Evolutionary conservation across 768 basidiomycete genomes (phyloP), one percentile per base, ranked within the genome.

Genomic region (Hysterangium stoloniferum): DNA sequence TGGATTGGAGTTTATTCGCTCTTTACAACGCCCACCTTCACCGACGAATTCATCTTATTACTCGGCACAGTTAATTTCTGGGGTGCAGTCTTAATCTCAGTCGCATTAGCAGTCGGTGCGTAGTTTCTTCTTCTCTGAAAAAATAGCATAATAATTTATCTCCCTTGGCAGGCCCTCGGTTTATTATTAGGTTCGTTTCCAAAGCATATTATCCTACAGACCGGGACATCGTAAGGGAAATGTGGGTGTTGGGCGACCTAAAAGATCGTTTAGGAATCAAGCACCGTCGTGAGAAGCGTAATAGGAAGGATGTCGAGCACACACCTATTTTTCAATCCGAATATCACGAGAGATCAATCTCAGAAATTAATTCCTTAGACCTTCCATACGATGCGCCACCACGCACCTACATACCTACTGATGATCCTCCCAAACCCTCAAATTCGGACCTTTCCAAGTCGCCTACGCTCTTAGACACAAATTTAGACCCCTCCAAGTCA

Each of bases 1-100:
- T 96, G 91, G 91, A 82, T 94, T 50, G 78, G 83, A 4, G 71
- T 92, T 38, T 97, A 91, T 65, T 95, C 92, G 2, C 83, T 80
- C 66, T 80, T 96, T 63, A 67, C 73, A 3, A 83, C 79, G 54
- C 69, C 67, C 50, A 79, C 86, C 56, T 95, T 92, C 63, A 71
- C 78, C 53, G 67, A 87, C 51, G 85, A 90, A 59, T 80, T 84
- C 24, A 63, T 69, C 32, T 71, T 91, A 41, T 72, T 96, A 15
- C 95, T 84, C 64, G 78, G 83, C 9, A 82, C 81, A 5, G 64
- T 92, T 55, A 78, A 77, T 15, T 97, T 96, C 66, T 96, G 93
- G 92, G 71, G 80, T 2, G 80, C 83, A 0, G 76, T 94, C 32
- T 35, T 88, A 28, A 61, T 97, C 7, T 73, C 86, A 3, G 75